These are phyloP conservation scores for Trametes sp. DNA, from an alignment of 1,284 basidiomycete species.

Conservation along the genomic window DNA sequence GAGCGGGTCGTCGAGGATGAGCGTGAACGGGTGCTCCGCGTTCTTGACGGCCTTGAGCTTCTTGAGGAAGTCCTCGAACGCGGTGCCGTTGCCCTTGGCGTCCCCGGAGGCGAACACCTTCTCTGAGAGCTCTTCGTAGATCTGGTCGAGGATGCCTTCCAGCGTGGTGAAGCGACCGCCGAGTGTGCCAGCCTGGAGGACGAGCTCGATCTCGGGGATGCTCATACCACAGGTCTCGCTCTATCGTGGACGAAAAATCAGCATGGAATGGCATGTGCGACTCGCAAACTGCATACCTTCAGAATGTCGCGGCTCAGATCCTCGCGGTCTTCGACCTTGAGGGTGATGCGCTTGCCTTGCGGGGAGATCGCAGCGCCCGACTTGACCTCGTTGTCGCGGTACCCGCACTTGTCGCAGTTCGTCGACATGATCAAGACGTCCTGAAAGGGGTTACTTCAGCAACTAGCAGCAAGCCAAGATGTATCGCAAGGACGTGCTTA, in stretches of 20 bases:
- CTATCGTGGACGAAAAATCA: conserved; percentile 48
- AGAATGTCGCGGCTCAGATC: conserved; percentile 95
- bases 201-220: conserved; percentile 96
- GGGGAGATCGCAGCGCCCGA: conserved; percentile 89
- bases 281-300: conserved; percentile 61
- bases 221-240: conserved; percentile 91
- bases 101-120: conserved; percentile 91
- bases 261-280: neutral
- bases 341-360: conserved; percentile 85
- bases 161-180: conserved; percentile 99
- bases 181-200: conserved; percentile 91
- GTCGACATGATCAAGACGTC: conserved; percentile 99
- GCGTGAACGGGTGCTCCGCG: conserved; percentile 82
- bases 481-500: no score
- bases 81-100: conserved; percentile 53
- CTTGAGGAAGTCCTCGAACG: conserved; percentile 81
- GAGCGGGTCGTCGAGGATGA: conserved; percentile 96
- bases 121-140: conserved; percentile 94
- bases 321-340: conserved; percentile 93
- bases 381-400: conserved; percentile 98
- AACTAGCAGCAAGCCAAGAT: no score
- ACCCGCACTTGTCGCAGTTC: conserved; percentile 94
- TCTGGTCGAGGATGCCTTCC: conserved; percentile 93
- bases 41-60: conserved; percentile 85
- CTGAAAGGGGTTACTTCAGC: no score